A percentile compares a stretch with the other conserved stretches of the same genome.
phyloP scores from a whole-genome alignment of 176 grass and related monocot species.

The Aegilops speltoides region DNA sequence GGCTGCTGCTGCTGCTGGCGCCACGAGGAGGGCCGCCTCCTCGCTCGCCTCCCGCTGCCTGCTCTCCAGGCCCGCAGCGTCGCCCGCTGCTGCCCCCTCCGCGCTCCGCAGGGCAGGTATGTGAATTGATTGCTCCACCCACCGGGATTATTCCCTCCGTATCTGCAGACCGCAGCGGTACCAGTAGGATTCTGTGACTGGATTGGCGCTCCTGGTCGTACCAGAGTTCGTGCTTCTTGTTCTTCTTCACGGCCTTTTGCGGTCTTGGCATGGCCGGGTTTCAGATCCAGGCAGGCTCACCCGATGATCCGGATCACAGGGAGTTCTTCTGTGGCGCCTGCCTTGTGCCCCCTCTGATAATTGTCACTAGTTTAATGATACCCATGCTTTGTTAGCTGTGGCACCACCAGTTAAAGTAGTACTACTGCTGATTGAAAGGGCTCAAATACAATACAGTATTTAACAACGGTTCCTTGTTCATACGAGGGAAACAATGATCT shows the following conservation, averaged over 20 bases:
- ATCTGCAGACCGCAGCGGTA: background rate
- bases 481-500: background rate
- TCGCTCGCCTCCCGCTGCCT: constrained; percentile 69
- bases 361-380: background rate
- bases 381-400: background rate
- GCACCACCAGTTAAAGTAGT: background rate
- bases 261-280: background rate
- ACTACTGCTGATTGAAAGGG: background rate
- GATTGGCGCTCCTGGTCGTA: background rate
- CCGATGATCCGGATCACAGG: constrained; percentile 1
- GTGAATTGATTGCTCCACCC: background rate
- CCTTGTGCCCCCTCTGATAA: background rate
- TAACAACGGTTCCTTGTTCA: background rate
- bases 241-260: background rate
- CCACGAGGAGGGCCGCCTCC: constrained; percentile 48
- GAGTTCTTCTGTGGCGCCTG: background rate
- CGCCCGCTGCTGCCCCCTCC: constrained; percentile 13
- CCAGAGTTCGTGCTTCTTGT: background rate
- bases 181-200: background rate
- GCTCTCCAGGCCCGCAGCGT: constrained; percentile 17
- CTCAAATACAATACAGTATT: too few species aligned
- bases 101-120: constrained; percentile 49
- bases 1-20: constrained; percentile 12
- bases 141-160: background rate
- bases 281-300: constrained; percentile 19